Conservation (phyloP, 208 protist species). For the Acanthamoeba rhysodes region DNA sequence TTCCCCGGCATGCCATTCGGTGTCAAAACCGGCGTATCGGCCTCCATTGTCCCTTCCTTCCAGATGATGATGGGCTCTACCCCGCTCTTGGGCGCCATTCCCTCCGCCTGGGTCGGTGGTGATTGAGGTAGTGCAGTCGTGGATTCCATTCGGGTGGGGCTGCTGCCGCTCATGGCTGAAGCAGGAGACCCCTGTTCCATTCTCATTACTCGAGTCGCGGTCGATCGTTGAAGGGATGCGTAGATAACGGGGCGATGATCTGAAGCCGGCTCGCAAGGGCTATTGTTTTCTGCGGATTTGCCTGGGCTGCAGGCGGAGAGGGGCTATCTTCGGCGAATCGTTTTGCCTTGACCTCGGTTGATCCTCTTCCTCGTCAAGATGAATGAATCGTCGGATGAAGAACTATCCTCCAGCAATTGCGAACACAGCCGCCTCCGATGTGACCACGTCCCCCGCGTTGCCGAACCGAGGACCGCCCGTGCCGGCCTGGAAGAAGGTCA, state of each 20-base stretch:
- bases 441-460: neutral
- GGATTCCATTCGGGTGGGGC: neutral
- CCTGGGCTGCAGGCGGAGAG: neutral
- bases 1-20: neutral
- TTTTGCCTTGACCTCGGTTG: neutral
- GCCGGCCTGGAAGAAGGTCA: neutral
- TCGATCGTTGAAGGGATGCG: neutral
- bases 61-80: neutral
- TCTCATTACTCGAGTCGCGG: neutral
- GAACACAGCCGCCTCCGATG: neutral
- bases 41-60: neutral
- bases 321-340: slow-evolving; percentile 6
- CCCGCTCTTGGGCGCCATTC: neutral
- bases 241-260: neutral
- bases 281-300: slow-evolving; percentile 10
- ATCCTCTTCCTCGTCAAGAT: neutral
- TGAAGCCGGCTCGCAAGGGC: neutral
- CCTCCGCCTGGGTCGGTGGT: neutral
- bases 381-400: neutral
- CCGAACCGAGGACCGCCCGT: neutral
- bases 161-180: slow-evolving; percentile 13
- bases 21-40: neutral
- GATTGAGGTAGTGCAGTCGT: neutral
- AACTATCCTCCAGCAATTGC: neutral
- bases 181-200: slow-evolving; percentile 55